Evolutionary conservation across 2,329 filamentous ascomycete species (phyloP).

Genomic region (Lecanosticta acicola): DNA sequence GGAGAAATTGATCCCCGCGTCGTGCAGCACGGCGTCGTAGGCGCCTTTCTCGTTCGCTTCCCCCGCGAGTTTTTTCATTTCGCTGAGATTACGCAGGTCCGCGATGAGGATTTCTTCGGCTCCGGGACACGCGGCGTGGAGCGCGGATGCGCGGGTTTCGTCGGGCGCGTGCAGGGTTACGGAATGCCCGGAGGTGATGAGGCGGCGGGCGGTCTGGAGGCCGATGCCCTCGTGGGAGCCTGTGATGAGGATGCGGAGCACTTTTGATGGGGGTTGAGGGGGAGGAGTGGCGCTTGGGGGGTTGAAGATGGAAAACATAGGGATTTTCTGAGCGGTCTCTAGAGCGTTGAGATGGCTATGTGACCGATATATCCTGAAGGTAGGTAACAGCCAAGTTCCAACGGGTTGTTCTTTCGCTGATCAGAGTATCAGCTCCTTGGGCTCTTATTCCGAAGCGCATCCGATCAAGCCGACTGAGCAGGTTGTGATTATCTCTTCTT

Average conservation of each 20-base stretch:
- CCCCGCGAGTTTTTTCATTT: background rate
- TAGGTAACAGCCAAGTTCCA: too few species aligned
- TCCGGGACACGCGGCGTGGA: background rate
- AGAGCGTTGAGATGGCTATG: too few species aligned
- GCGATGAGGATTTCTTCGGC: conserved; percentile 2
- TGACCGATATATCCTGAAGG: too few species aligned
- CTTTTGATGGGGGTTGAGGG: too few species aligned
- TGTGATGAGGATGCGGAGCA: conserved; percentile 5
- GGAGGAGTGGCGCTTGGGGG: too few species aligned
- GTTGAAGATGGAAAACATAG: too few species aligned
- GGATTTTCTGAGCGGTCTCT: too few species aligned
- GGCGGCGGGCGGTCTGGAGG: background rate
- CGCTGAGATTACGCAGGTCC: background rate
- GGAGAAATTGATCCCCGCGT: conserved; percentile 1
- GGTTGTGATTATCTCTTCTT: too few species aligned
- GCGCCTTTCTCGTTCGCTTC: background rate
- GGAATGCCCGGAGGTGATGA: background rate
- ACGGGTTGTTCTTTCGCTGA: too few species aligned
- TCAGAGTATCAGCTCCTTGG: too few species aligned
- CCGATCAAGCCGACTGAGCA: too few species aligned
- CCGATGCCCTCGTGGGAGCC: conserved; percentile 1
- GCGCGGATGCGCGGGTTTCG: background rate
- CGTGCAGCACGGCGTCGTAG: background rate
- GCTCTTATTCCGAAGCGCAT: too few species aligned
- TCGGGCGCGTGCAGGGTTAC: conserved; percentile 1